A percentile compares a stretch with the other conserved stretches of the same genome.
phyloP scores from a whole-genome alignment of 1,284 basidiomycete genomes.

The Inonotus obliquus region DNA sequence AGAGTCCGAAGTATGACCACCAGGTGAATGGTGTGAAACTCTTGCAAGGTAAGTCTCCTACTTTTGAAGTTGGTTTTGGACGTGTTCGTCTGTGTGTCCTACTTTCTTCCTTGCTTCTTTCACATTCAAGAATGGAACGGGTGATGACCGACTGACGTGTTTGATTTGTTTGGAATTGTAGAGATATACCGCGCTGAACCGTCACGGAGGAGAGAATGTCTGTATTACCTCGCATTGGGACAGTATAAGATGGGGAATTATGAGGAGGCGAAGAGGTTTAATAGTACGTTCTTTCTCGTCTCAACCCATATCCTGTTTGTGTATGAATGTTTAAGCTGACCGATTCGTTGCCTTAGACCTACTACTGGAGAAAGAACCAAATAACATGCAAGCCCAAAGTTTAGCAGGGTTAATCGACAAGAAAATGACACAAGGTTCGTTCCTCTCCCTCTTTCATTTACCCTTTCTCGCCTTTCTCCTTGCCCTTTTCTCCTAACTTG shows the following conservation, averaged over 20 bases:
- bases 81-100: no score
- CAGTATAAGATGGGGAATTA: conserved; percentile 98
- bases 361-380: conserved; percentile 89
- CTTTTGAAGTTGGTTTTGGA: neutral
- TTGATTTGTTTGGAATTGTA: conserved; percentile 31
- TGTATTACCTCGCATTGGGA: conserved; percentile 95
- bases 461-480: no score
- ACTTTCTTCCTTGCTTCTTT: no score
- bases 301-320: neutral
- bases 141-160: neutral
- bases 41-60: conserved; percentile 69
- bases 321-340: neutral
- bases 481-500: conserved; percentile 6
- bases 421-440: conserved; percentile 78
- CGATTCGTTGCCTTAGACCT: conserved; percentile 49
- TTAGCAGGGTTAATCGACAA: conserved; percentile 83
- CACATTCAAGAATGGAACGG: no score
- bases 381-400: conserved; percentile 91
- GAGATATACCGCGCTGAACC: conserved; percentile 94
- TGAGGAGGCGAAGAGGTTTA: conserved; percentile 90
- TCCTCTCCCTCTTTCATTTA: no score
- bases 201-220: conserved; percentile 85
- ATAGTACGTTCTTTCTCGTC: no score
- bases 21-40: conserved; percentile 90
- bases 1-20: conserved; percentile 77